Evolutionary conservation across 1,284 basidiomycete genomes (phyloP).

Genomic region (Apiotrichum mycotoxinovorans): DNA sequence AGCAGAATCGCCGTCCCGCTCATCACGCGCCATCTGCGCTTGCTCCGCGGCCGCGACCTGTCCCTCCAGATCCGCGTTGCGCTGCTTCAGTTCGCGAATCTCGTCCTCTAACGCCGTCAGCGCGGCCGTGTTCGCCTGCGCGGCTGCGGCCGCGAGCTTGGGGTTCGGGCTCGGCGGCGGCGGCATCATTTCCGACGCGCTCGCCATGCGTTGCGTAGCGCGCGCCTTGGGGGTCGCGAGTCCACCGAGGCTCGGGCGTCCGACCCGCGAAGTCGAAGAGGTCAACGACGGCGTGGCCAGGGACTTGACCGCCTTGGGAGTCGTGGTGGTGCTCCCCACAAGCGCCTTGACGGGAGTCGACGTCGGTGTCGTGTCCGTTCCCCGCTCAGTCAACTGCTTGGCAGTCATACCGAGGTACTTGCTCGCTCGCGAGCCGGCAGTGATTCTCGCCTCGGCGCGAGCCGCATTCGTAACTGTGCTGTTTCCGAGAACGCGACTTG

Average conservation of each 20-base stretch:
- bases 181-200: constrained; percentile 45
- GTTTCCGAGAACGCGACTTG: constrained; percentile 22
- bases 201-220: constrained; percentile 21
- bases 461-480: constrained; percentile 34
- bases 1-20: not conserved
- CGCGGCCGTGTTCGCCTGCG: constrained; percentile 12
- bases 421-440: constrained; percentile 74
- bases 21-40: constrained; percentile 1
- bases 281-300: not conserved
- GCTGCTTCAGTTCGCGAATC: constrained; percentile 32
- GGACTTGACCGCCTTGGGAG: constrained; percentile 9
- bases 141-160: constrained; percentile 33
- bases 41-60: constrained; percentile 14
- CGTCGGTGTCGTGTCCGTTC: constrained; percentile 10
- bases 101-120: constrained; percentile 41
- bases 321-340: constrained; percentile 29
- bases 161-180: constrained; percentile 47
- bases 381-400: constrained; percentile 62
- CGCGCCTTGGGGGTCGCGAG: constrained; percentile 41
- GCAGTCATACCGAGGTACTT: constrained; percentile 72
- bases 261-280: not conserved
- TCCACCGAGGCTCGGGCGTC: constrained; percentile 42
- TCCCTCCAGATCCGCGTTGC: constrained; percentile 39
- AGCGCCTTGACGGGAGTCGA: constrained; percentile 10
- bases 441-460: constrained; percentile 56